phyloP scores from a whole-genome alignment of 805 yeast species.

The Candida maltosa region DNA sequence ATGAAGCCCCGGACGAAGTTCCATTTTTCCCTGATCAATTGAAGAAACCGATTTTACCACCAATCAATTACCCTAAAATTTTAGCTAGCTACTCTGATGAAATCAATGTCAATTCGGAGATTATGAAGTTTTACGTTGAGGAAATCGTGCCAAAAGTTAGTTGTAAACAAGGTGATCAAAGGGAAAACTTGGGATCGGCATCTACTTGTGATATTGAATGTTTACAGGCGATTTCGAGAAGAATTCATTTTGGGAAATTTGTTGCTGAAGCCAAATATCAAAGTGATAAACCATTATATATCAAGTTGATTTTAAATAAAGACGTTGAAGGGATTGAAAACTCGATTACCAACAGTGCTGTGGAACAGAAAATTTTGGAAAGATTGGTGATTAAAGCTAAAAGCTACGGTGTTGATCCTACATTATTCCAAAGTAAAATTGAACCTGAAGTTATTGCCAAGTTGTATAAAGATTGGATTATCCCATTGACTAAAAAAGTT shows the following conservation, averaged over 20 bases:
- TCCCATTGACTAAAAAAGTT: slow-evolving; percentile 92
- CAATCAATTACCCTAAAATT: slow-evolving; percentile 72
- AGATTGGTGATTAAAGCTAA: slow-evolving; percentile 78
- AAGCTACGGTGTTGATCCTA: slow-evolving; percentile 86
- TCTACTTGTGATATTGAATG: slow-evolving; percentile 82
- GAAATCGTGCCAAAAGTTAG: slow-evolving; percentile 76
- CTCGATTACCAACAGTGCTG: slow-evolving; percentile 83
- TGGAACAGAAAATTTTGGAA: slow-evolving; percentile 78
- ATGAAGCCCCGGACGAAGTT: slow-evolving; percentile 89
- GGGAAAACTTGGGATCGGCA: slow-evolving; percentile 85
- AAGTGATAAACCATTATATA: slow-evolving; percentile 60
- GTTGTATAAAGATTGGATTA: slow-evolving; percentile 82
- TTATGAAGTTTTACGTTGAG: slow-evolving; percentile 63
- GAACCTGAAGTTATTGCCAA: slow-evolving; percentile 78
- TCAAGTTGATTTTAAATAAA: slow-evolving; percentile 56
- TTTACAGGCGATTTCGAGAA: slow-evolving; percentile 81
- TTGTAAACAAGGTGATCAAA: slow-evolving; percentile 65
- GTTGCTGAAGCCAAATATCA: slow-evolving; percentile 94
- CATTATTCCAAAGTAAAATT: slow-evolving; percentile 69
- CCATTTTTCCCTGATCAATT: slow-evolving; percentile 79
- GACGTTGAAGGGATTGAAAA: slow-evolving; percentile 73
- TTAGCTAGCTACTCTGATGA: slow-evolving; percentile 73
- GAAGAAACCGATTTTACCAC: slow-evolving; percentile 73
- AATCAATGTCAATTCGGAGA: slow-evolving; percentile 70
- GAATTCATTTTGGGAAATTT: slow-evolving; percentile 95